Base-by-base conservation (phyloP, 129 eudicot genomes). In the Helichrysum umbraculigerum region DNA sequence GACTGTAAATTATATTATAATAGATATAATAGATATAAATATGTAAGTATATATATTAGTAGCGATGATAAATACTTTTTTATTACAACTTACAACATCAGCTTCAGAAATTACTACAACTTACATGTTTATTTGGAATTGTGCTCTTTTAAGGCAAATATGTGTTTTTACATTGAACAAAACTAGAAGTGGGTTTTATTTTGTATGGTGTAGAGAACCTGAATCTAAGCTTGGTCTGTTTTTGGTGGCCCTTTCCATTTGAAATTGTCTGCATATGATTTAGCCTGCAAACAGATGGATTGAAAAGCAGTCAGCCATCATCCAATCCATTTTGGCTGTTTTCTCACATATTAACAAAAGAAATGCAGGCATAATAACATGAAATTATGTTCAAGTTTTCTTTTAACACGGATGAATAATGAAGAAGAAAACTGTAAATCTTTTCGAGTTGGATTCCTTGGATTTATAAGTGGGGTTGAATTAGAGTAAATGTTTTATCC, bases 221-320 rank as follows among this genome's bases (percentile, higher is more conserved):
- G 41, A 51, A 34, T 10, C 60, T 79, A 79, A 17, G 17, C 35
- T 62, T 79, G 35, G 56, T 78, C 74, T 0, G 66, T 39, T 68
- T 79, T 71, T 69, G 96, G 88, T 67, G 97, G 98, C 62, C 93
- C 96, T 87, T 87, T 93, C 98, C 98, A 93, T 79, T 93, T 93
- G 83, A 93, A 91, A 82, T 91, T 94, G 87, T 94, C 99, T 57
- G 97, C 93, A 70, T 91, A 94, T 66, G 97, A 54, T 82, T 91
- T 94, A 15, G 83, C 84, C 99, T 94, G 89, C 87, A 83, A 35
- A 2, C 6, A 66, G 66, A 61, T 14, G 51, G 51, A 61, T 35
- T 63, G 70, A 51, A 19, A 50, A 61, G 7, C 50, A 42, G 39
- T 66, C 41, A 68, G 70, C 16, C 47, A 75, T 37, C 50, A 62